These are phyloP conservation scores for Mycena sp. DNA, from an alignment of 1,284 basidiomycete genomes.

Conservation along the genomic window DNA sequence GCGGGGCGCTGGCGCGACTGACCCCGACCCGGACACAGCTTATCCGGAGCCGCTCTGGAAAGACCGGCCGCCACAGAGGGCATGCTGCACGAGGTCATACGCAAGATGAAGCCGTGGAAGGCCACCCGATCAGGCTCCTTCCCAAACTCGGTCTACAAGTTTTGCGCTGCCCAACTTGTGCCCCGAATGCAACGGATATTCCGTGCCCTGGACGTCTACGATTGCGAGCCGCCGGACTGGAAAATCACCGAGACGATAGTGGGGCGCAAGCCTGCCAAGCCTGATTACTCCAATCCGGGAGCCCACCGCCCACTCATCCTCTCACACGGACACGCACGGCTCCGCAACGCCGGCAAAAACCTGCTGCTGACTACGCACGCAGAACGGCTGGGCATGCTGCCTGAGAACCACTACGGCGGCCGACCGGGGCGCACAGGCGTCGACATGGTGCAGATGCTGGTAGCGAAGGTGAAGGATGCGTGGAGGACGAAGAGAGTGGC, in stretches of 20 bases:
- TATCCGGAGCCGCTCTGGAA: not conserved
- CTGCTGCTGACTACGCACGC: not conserved
- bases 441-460: slow-evolving; percentile 36
- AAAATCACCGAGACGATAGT: not conserved
- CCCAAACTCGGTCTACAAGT: not conserved
- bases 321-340: not conserved
- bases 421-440: slow-evolving; percentile 36
- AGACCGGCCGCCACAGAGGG: not conserved
- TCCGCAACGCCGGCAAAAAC: not conserved
- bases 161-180: not conserved
- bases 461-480: slow-evolving; percentile 33
- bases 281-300: not conserved
- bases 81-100: not conserved
- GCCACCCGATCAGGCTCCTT: not conserved
- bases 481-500: slow-evolving; percentile 36
- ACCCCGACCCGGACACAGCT: not conserved
- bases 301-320: not conserved
- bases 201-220: not conserved
- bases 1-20: not conserved
- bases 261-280: not conserved
- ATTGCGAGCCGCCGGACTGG: not conserved
- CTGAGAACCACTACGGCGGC: slow-evolving; percentile 37
- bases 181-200: not conserved
- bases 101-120: not conserved
- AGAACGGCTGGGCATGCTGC: slow-evolving; percentile 35